phyloP scores from a whole-genome alignment of 169 alveolate species.

The Cryptosporidium ryanae region DNA sequence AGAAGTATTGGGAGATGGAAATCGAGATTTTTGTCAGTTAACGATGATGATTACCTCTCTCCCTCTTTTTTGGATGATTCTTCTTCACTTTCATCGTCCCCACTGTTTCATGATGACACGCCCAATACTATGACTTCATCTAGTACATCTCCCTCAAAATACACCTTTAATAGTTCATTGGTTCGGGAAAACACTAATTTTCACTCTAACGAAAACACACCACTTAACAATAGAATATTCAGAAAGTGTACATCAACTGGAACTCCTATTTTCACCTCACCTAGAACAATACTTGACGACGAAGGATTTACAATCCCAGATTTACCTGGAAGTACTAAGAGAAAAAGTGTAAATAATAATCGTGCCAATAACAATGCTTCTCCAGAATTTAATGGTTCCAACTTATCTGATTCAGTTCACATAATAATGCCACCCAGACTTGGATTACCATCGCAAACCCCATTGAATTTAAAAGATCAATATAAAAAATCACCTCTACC shows the following conservation, averaged over 20 bases:
- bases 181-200: neutral
- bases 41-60: slow-evolving; percentile 52
- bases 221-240: slow-evolving; percentile 1
- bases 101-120: slow-evolving; percentile 48
- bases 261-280: slow-evolving; percentile 34
- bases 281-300: slow-evolving; percentile 32
- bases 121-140: slow-evolving; percentile 27
- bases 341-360: neutral
- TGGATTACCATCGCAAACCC: slow-evolving; percentile 66
- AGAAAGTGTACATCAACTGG: slow-evolving; percentile 25
- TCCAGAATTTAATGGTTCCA: neutral
- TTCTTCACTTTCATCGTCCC: slow-evolving; percentile 51
- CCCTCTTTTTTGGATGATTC: slow-evolving; percentile 62
- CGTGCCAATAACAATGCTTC: neutral
- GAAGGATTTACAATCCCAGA: slow-evolving; percentile 72
- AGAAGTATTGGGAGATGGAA: slow-evolving; percentile 51
- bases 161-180: neutral
- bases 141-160: slow-evolving; percentile 15
- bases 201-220: slow-evolving; percentile 53
- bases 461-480: slow-evolving; percentile 40
- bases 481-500: slow-evolving; percentile 68
- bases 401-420: slow-evolving; percentile 27
- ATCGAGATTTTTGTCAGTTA: slow-evolving; percentile 15
- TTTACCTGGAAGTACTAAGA: slow-evolving; percentile 26
- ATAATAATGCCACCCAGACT: slow-evolving; percentile 73